These are phyloP conservation scores for Diplodia mutila DNA, from an alignment of 2,329 filamentous ascomycete genomes.

Conservation along the genomic window DNA sequence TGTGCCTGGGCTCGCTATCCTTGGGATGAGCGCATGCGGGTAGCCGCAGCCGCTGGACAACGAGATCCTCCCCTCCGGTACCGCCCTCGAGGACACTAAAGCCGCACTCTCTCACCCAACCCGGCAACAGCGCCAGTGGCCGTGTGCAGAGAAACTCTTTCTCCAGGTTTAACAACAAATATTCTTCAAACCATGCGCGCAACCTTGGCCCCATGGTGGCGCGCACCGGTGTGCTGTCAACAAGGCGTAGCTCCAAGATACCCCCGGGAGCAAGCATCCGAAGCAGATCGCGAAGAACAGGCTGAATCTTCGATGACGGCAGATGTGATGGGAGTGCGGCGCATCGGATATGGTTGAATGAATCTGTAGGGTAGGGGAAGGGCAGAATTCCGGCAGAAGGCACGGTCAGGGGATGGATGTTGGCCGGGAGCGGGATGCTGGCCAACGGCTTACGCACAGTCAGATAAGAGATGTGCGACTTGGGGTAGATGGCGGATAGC, in stretches of 20 bases:
- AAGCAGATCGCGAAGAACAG: constrained; percentile 60
- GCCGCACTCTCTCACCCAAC: constrained; percentile 61
- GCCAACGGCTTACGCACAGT: constrained; percentile 38
- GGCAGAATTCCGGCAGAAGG: constrained; percentile 48
- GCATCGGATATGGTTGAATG: constrained; percentile 44
- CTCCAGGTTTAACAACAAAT: constrained; percentile 64
- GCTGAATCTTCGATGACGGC: constrained; percentile 60
- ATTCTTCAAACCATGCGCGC: constrained; percentile 64
- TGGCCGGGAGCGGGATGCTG: constrained; percentile 38
- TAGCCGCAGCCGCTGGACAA: constrained; percentile 34
- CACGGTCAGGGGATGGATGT: constrained; percentile 37
- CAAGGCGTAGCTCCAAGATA: constrained; percentile 61
- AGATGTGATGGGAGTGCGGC: constrained; percentile 61
- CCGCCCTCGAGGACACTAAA: constrained; percentile 41
- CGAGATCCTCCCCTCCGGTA: constrained; percentile 27
- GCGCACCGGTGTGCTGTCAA: constrained; percentile 64
- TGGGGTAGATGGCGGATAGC: constrained; percentile 47
- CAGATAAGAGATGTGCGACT: constrained; percentile 43
- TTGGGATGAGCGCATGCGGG: constrained; percentile 34
- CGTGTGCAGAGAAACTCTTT: constrained; percentile 62
- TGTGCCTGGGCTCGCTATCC: not conserved
- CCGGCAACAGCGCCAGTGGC: constrained; percentile 61
- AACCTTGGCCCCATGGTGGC: constrained; percentile 61
- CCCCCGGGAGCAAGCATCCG: constrained; percentile 61
- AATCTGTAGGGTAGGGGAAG: constrained; percentile 51